These are phyloP conservation scores for Geotrichum restrictum DNA, from an alignment of 1,139 yeast genomes.

Conservation along the genomic window DNA sequence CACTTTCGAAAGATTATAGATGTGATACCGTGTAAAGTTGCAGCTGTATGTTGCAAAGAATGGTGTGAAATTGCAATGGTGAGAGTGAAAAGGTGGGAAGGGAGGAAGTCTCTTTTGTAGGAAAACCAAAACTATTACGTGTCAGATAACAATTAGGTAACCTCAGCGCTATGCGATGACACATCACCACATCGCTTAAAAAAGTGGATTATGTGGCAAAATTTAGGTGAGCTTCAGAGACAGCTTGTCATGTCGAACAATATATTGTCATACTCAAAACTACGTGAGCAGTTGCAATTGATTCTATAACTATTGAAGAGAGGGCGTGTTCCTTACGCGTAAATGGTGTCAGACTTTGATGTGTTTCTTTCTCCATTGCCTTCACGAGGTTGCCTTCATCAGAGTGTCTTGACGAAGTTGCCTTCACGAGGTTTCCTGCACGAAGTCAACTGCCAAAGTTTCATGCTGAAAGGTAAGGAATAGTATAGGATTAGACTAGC, in stretches of 20 bases:
- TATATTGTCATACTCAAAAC: too few species aligned
- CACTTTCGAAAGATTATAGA: background rate
- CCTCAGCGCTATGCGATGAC: background rate
- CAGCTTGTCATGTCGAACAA: background rate
- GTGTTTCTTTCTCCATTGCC: too few species aligned
- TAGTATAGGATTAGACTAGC: too few species aligned
- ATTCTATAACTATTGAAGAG: too few species aligned
- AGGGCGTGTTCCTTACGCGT: too few species aligned
- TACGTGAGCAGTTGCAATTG: too few species aligned
- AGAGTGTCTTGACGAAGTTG: too few species aligned
- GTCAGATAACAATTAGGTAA: conserved; percentile 11
- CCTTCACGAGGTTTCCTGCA: too few species aligned
- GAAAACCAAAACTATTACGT: conserved; percentile 15
- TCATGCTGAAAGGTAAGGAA: too few species aligned
- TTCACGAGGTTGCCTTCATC: too few species aligned
- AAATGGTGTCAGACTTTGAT: too few species aligned
- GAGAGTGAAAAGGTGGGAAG: conserved; percentile 3
- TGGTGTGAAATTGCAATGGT: conserved; percentile 4
- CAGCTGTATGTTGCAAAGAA: background rate
- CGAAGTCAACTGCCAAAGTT: too few species aligned
- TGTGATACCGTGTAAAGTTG: background rate
- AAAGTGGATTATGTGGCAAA: background rate
- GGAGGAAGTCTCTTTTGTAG: conserved; percentile 1
- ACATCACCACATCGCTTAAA: background rate
- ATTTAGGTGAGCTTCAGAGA: background rate